These are phyloP conservation scores for Phytopythium helicoides DNA, from an alignment of 352 stramenopile species.

Conservation along the genomic window DNA sequence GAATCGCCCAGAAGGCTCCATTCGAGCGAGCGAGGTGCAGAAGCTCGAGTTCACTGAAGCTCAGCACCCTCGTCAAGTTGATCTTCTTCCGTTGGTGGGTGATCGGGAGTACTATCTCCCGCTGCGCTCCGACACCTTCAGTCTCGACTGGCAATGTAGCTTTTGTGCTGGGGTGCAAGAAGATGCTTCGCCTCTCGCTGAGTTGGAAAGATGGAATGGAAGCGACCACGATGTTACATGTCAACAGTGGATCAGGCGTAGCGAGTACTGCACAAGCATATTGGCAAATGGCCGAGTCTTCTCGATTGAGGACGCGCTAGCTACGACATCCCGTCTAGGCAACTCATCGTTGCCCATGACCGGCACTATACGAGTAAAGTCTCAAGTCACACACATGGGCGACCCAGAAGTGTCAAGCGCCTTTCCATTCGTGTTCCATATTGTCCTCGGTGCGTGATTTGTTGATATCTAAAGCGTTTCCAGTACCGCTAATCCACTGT, in stretches of 20 bases:
- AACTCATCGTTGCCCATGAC: conserved; percentile 24
- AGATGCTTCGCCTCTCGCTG: conserved; percentile 26
- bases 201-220: conserved; percentile 11
- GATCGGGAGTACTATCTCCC: conserved; percentile 57
- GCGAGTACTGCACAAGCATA: conserved; percentile 19
- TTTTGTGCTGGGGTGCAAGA: conserved; percentile 22
- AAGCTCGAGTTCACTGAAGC: conserved; percentile 40
- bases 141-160: conserved; percentile 36
- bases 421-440: conserved; percentile 70
- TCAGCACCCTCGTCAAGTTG: conserved; percentile 34
- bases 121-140: conserved; percentile 49
- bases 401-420: conserved; percentile 34
- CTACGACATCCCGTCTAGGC: no score
- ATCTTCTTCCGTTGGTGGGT: conserved; percentile 40
- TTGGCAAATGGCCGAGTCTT: conserved; percentile 22
- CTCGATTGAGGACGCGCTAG: conserved; percentile 18
- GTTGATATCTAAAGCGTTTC: neutral
- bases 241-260: conserved; percentile 17
- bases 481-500: neutral
- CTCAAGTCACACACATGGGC: conserved; percentile 43
- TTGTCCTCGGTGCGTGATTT: conserved; percentile 39
- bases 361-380: conserved; percentile 59
- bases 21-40: conserved; percentile 2
- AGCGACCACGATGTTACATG: neutral
- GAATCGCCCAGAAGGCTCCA: no score